Evolutionary conservation across 2,329 filamentous ascomycete genomes (phyloP).

Genomic region (Alternaria brassicicola): DNA sequence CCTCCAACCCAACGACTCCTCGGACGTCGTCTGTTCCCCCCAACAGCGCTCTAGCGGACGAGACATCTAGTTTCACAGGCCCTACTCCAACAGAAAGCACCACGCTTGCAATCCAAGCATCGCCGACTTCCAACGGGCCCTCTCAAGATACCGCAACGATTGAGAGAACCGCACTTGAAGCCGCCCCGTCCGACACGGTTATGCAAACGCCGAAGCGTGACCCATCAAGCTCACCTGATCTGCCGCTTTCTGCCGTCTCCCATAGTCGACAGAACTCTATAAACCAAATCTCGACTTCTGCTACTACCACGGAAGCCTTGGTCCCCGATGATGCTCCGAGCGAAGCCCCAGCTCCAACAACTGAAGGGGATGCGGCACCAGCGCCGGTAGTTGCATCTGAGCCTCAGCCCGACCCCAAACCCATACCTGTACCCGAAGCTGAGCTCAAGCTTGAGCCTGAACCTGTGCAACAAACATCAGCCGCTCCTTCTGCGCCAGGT

Average conservation of each 20-base stretch:
- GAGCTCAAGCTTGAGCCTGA: background rate
- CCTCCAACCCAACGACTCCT: slow-evolving; percentile 52
- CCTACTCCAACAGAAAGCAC: background rate
- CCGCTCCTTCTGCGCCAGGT: slow-evolving; percentile 22
- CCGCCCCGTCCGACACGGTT: slow-evolving; percentile 6
- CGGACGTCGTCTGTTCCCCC: slow-evolving; percentile 27
- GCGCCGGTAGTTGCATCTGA: slow-evolving; percentile 1
- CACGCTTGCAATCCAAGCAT: slow-evolving; percentile 5
- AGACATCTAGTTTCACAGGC: slow-evolving; percentile 17
- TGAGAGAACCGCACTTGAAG: slow-evolving; percentile 8
- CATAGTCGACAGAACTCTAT: slow-evolving; percentile 49
- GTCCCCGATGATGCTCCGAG: slow-evolving; percentile 8
- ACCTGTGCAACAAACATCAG: slow-evolving; percentile 9
- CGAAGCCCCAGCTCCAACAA: slow-evolving; percentile 6
- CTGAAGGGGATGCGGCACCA: slow-evolving; percentile 7
- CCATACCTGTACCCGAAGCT: background rate
- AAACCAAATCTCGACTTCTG: slow-evolving; percentile 33
- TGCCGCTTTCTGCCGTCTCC: slow-evolving; percentile 47
- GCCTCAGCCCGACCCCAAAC: background rate
- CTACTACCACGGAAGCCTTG: slow-evolving; percentile 12
- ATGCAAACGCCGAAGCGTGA: slow-evolving; percentile 29
- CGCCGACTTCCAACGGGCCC: slow-evolving; percentile 12
- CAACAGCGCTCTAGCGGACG: slow-evolving; percentile 14
- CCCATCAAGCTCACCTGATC: slow-evolving; percentile 51
- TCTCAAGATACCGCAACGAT: slow-evolving; percentile 10